These are phyloP conservation scores for Candida neerlandica DNA, from an alignment of 1,139 yeast genomes.

Conservation along the genomic window DNA sequence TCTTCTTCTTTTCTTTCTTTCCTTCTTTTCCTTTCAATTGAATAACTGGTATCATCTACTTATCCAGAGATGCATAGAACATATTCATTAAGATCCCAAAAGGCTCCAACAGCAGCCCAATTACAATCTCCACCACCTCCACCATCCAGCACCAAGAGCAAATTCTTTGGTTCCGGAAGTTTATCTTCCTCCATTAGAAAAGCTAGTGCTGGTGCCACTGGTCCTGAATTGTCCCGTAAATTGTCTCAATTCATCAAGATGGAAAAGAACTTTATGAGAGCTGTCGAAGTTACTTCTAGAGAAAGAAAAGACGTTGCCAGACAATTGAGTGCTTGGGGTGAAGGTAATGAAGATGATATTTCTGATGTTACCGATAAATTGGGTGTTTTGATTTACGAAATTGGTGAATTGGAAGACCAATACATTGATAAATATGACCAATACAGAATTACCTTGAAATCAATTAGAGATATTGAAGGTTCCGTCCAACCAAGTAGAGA, in stretches of 20 bases:
- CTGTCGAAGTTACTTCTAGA: constrained; percentile 88
- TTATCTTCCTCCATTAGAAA: constrained; percentile 81
- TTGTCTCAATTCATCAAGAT: constrained; percentile 88
- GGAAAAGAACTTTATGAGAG: constrained; percentile 95
- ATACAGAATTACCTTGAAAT: constrained; percentile 93
- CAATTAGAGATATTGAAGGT: constrained; percentile 94
- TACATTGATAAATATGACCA: constrained; percentile 97
- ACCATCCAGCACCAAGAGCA: constrained; percentile 72
- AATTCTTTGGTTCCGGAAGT: constrained; percentile 90
- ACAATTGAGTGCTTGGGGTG: constrained; percentile 97
- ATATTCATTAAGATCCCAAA: constrained; percentile 88
- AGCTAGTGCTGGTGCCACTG: constrained; percentile 88
- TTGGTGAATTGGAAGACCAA: constrained; percentile 97
- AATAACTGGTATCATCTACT: too few species aligned
- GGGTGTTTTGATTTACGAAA: constrained; percentile 93
- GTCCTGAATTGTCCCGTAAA: constrained; percentile 93
- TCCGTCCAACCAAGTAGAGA: constrained; percentile 98
- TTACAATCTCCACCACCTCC: constrained; percentile 93
- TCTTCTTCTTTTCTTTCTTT: constrained; percentile 2
- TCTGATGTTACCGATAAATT: constrained; percentile 96
- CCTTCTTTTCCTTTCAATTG: background rate
- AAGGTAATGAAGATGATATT: constrained; percentile 95
- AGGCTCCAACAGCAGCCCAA: constrained; percentile 98
- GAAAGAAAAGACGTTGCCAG: constrained; percentile 97
- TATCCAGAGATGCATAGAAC: constrained; percentile 60